These are phyloP conservation scores for Glebionis coronaria DNA, from an alignment of 129 eudicot species.

Conservation along the genomic window DNA sequence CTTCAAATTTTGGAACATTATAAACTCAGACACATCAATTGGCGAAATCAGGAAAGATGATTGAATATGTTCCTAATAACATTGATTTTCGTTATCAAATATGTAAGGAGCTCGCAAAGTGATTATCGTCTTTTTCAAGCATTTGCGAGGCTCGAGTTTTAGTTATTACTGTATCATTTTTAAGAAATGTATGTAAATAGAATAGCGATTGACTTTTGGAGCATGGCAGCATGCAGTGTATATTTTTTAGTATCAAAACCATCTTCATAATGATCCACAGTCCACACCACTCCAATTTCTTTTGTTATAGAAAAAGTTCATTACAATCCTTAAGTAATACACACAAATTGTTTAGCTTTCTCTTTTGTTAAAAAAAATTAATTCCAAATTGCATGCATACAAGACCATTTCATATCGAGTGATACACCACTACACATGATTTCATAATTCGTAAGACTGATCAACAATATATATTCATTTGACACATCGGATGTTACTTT, in stretches of 20 bases:
- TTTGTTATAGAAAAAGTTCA: no score
- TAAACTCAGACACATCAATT: conserved; percentile 47
- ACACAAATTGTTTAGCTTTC: no score
- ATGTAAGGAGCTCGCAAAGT: conserved; percentile 74
- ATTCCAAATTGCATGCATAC: no score
- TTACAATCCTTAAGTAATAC: no score
- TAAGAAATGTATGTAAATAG: conserved; percentile 33
- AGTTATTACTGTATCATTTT: neutral
- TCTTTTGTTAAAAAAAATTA: no score
- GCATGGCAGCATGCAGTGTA: conserved; percentile 8
- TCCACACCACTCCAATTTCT: no score
- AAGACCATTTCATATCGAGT: no score
- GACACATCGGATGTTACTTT: no score
- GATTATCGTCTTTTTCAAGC: conserved; percentile 15
- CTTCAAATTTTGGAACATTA: neutral
- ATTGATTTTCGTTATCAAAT: conserved; percentile 81
- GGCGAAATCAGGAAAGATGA: conserved; percentile 59
- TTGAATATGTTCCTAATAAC: conserved; percentile 83
- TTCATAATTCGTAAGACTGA: no score
- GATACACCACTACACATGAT: no score
- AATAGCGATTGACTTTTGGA: conserved; percentile 17
- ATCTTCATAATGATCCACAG: neutral
- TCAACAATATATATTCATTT: no score
- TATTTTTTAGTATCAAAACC: conserved; percentile 12
- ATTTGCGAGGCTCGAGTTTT: neutral